Conservation (phyloP, 1,139 yeast genomes). For the Schizosaccharomyces versatilis region DNA sequence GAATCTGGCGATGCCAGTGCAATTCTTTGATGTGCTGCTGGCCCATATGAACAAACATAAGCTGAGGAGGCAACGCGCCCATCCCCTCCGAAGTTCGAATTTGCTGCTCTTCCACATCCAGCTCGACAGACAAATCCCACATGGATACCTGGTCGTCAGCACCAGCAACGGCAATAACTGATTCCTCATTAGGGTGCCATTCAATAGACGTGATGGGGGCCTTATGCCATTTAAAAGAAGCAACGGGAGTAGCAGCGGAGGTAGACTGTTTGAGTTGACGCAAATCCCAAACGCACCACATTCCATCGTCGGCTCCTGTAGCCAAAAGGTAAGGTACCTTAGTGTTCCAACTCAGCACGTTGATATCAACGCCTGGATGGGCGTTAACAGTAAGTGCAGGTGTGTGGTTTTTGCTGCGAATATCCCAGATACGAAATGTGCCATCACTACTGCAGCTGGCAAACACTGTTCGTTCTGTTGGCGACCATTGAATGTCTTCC, state of each 20-base stretch:
- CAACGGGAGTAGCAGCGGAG: conserved; percentile 47
- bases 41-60: conserved; percentile 81
- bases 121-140: conserved; percentile 94
- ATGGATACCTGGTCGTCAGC: conserved; percentile 91
- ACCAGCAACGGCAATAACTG: conserved; percentile 82
- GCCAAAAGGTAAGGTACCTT: conserved; percentile 73
- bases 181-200: conserved; percentile 87
- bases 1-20: conserved; percentile 92
- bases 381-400: conserved; percentile 78
- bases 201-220: conserved; percentile 81
- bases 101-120: conserved; percentile 83
- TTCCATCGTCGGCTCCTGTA: conserved; percentile 91
- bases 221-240: conserved; percentile 73
- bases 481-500: conserved; percentile 94
- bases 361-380: conserved; percentile 54
- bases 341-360: conserved; percentile 88
- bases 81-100: conserved; percentile 54
- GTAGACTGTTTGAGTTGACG: conserved; percentile 38
- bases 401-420: conserved; percentile 63
- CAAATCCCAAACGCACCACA: conserved; percentile 96
- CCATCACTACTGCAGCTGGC: conserved; percentile 91
- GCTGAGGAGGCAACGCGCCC: conserved; percentile 83
- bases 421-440: conserved; percentile 83
- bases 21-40: conserved; percentile 93
- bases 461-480: conserved; percentile 74